Evolutionary conservation across 139 green algal genomes (phyloP).

Genomic region (Parachlorella kessleri): DNA sequence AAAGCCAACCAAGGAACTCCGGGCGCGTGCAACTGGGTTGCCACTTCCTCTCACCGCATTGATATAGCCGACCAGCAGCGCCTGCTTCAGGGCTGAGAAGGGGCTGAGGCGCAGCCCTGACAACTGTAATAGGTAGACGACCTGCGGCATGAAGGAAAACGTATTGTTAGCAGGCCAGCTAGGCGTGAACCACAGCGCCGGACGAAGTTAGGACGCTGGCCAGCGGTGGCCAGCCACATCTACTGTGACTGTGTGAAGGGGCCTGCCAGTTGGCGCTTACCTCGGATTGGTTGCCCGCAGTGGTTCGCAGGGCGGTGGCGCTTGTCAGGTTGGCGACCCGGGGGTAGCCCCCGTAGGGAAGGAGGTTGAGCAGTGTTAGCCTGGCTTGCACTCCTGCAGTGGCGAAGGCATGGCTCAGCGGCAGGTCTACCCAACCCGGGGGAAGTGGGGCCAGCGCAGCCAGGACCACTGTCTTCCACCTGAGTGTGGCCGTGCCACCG

Average conservation of each 20-base stretch:
- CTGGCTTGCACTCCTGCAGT: neutral
- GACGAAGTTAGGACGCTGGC: neutral
- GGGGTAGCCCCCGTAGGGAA: neutral
- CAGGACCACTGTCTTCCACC: neutral
- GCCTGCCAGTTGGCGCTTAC: neutral
- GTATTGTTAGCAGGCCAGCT: neutral
- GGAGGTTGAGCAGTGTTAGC: neutral
- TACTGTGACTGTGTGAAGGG: neutral
- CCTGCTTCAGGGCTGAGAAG: neutral
- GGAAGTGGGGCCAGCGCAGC: neutral
- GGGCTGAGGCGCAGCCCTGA: neutral
- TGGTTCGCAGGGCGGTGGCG: neutral
- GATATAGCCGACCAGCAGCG: neutral
- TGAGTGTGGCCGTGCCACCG: neutral
- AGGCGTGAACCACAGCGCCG: neutral
- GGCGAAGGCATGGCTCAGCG: neutral
- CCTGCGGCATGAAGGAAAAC: no score
- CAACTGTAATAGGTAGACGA: neutral
- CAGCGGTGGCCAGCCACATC: neutral
- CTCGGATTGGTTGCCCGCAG: neutral
- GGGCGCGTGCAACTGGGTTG: neutral
- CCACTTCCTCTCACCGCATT: neutral
- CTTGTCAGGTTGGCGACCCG: neutral
- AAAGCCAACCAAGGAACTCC: no score
- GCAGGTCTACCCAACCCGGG: neutral